These are phyloP conservation scores for Solanum piurae DNA, from an alignment of 257 asterid genomes.

Conservation along the genomic window DNA sequence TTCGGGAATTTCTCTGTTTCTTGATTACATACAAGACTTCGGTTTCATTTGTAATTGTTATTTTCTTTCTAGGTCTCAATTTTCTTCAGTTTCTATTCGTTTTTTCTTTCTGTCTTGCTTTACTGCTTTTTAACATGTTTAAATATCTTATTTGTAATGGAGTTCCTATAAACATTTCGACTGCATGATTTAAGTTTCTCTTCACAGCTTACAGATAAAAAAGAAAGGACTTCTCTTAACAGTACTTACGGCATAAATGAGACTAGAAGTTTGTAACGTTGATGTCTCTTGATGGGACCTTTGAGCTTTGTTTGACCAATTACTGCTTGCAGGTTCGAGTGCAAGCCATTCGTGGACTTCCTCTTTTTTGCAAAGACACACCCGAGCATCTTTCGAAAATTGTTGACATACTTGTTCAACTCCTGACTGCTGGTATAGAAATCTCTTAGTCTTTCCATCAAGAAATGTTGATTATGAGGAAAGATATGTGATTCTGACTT, in stretches of 20 bases:
- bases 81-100: not conserved
- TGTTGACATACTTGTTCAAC: slow-evolving; percentile 94
- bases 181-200: not conserved
- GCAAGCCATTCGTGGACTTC: slow-evolving; percentile 96
- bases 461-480: not conserved
- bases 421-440: slow-evolving; percentile 79
- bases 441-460: not conserved
- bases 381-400: slow-evolving; percentile 88
- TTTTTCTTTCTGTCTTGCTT: not conserved
- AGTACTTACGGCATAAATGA: not conserved
- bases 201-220: not conserved
- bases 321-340: slow-evolving; percentile 54
- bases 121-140: not conserved
- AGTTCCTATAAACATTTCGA: not conserved
- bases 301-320: not conserved
- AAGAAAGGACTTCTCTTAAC: not conserved
- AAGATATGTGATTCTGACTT: not conserved
- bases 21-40: not conserved
- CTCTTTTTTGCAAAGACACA: slow-evolving; percentile 96
- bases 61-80: not conserved
- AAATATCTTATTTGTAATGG: not conserved
- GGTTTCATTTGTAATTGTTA: not conserved
- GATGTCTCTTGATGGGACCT: slow-evolving; percentile 1
- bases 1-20: not conserved
- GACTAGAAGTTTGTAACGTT: not conserved